These are phyloP conservation scores for Tilletia horrida DNA, from an alignment of 1,284 basidiomycete species.

Conservation along the genomic window DNA sequence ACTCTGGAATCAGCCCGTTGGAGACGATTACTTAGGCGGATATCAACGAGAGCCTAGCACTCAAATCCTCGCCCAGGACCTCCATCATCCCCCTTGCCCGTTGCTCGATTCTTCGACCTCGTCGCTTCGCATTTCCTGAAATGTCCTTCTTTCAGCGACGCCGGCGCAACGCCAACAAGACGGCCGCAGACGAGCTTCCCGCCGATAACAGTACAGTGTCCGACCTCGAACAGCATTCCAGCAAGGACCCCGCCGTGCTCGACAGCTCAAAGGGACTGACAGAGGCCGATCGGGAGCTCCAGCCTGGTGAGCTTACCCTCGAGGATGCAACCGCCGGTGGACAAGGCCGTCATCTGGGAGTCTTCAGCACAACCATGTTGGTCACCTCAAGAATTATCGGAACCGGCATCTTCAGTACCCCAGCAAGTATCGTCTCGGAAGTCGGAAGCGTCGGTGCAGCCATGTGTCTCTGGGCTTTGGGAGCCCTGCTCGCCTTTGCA, in stretches of 20 bases:
- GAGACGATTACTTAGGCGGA: too few species aligned
- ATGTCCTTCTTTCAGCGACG: too few species aligned
- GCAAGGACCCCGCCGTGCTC: slow-evolving; percentile 3
- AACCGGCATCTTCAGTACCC: slow-evolving; percentile 72
- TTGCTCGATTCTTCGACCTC: too few species aligned
- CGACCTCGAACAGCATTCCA: slow-evolving; percentile 1
- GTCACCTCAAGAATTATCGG: slow-evolving; percentile 76
- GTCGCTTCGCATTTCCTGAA: too few species aligned
- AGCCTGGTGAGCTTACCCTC: slow-evolving; percentile 5
- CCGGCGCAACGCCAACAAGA: too few species aligned
- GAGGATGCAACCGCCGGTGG: slow-evolving; percentile 12
- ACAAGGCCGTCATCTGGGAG: slow-evolving; percentile 29
- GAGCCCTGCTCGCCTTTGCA: slow-evolving; percentile 6
- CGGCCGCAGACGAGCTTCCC: not conserved
- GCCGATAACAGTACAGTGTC: not conserved
- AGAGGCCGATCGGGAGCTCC: slow-evolving; percentile 1
- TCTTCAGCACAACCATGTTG: slow-evolving; percentile 65
- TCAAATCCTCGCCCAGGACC: too few species aligned
- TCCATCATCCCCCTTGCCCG: too few species aligned
- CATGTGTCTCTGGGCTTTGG: slow-evolving; percentile 9
- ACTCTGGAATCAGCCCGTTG: too few species aligned
- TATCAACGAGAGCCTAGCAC: too few species aligned
- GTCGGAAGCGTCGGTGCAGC: slow-evolving; percentile 66
- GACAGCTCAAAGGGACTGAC: not conserved
- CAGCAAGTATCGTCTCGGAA: slow-evolving; percentile 63